A percentile compares a stretch with the other conserved stretches of the same genome.
These are phyloP conservation scores for Kalmusia sp. DNA, from an alignment of 2,329 filamentous ascomycete species.

Conservation along the genomic window DNA sequence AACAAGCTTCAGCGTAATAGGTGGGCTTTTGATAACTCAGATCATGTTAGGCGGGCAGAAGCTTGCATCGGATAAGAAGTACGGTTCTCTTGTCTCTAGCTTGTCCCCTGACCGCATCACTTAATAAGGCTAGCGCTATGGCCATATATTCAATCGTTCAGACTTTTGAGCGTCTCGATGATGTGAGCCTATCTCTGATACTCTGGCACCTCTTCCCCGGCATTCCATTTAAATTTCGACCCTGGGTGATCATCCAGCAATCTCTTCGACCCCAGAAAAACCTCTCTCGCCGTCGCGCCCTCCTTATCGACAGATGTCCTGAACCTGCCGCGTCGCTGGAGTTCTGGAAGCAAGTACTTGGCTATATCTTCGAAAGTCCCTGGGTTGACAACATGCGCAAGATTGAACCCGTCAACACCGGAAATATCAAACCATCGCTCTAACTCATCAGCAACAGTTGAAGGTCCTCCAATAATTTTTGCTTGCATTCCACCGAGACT, in stretches of 20 bases:
- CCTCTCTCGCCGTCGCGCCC: conserved; percentile 16
- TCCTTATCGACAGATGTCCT: conserved; percentile 20
- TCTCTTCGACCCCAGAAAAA: conserved; percentile 14
- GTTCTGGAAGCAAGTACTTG: conserved; percentile 29
- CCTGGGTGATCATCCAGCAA: conserved; percentile 20
- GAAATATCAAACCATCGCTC: conserved; percentile 71
- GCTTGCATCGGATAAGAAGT: no score
- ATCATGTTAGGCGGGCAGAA: no score
- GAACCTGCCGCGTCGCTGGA: conserved; percentile 38
- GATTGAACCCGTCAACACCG: conserved; percentile 76
- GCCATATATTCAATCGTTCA: no score
- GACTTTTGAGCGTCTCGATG: no score
- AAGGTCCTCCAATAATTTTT: conserved; percentile 66
- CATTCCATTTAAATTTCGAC: conserved; percentile 14
- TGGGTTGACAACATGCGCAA: conserved; percentile 51
- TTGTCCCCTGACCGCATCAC: no score
- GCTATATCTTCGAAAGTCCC: conserved; percentile 31
- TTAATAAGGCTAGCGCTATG: no score
- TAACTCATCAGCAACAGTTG: conserved; percentile 69
- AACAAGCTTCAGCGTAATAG: no score
- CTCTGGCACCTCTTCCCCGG: conserved; percentile 5
- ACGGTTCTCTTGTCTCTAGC: no score
- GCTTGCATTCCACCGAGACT: conserved; percentile 70
- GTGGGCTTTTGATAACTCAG: no score
- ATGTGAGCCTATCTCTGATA: conserved; percentile 2